Evolutionary conservation across 2,329 filamentous ascomycete genomes (phyloP).

Genomic region (Chaetomiaceae sp.): DNA sequence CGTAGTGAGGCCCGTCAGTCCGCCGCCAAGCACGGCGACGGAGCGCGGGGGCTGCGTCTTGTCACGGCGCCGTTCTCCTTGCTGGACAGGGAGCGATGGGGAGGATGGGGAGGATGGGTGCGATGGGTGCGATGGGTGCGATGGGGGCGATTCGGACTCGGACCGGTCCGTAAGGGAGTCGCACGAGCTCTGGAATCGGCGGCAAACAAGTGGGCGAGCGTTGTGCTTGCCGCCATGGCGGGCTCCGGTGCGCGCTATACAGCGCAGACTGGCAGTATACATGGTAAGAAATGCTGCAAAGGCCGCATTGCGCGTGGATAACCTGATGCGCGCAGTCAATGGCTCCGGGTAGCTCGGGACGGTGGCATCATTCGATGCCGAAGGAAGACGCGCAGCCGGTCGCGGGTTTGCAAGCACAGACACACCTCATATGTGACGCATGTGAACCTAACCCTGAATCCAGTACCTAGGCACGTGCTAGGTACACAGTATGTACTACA

Average conservation of each 20-base stretch:
- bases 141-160: neutral
- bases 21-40: conserved; percentile 71
- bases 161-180: no score
- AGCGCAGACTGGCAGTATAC: conserved; percentile 22
- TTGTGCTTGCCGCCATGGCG: neutral
- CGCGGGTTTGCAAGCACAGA: no score
- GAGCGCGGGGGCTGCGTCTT: conserved; percentile 14
- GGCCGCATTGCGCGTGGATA: conserved; percentile 12
- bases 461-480: no score
- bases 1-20: conserved; percentile 74
- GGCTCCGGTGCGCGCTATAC: conserved; percentile 14
- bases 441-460: conserved; percentile 1
- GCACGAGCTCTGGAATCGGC: neutral
- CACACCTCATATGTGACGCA: no score
- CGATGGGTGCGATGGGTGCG: no score
- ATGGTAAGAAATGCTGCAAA: conserved; percentile 14
- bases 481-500: no score
- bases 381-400: neutral
- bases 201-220: neutral
- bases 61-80: no score
- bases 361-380: neutral
- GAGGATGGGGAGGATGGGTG: no score
- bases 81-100: no score
- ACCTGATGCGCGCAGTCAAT: conserved; percentile 12
- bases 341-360: conserved; percentile 7